Evolutionary conservation across 768 basidiomycete genomes (phyloP), one percentile per base, ranked within the genome.

Genomic region (Infundibulicybe gibba): DNA sequence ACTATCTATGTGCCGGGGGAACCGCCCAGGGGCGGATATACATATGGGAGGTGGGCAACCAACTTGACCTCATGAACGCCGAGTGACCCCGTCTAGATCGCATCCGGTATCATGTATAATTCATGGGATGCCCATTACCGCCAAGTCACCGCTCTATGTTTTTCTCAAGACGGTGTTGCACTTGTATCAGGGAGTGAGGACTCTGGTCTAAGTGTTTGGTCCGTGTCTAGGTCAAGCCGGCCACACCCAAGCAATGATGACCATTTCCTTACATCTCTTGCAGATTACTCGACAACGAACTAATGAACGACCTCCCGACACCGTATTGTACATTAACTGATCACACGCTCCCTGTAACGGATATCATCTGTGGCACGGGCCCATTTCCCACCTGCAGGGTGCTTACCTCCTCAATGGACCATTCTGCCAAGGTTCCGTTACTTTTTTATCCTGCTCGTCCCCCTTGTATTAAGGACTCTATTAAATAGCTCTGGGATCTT

Each of bases 71-170:
- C 19, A 15, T 19, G 41, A 25, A 45, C 33, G 41, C 45, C 49
- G 38, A 46, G n/a, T 45, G 17, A 54, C 37, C 13, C 43, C 32
- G 15, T 45, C 49, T 67, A 97, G 93, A 74, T 92, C 54, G 75
- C 87, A 9, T 97, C 94, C n/a, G 94, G 94, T n/a, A 84, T 94
- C 44, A 70, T 97, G 40, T 92, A 84, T 71, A 83, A 87, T 54
- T 79, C 89, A 0, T 94, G 94, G 83, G 94, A 97, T 50, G 94
- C 94, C 14, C 95, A 98, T 64, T 99, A 98, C 68, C 88, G 95
- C 48, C 77, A 83, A 60, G 79, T 97, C 44, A 88, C 80, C 50
- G 84, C 87, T 8, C 66, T 98, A 2, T 81, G 79, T 37, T 98
- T 97, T 62, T 88, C 91, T 8, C 72, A 74, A 15, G 94, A 97